These are phyloP conservation scores for Saccharomycopsis oosterbeekiorum DNA, from an alignment of 805 yeast species.

Conservation along the genomic window DNA sequence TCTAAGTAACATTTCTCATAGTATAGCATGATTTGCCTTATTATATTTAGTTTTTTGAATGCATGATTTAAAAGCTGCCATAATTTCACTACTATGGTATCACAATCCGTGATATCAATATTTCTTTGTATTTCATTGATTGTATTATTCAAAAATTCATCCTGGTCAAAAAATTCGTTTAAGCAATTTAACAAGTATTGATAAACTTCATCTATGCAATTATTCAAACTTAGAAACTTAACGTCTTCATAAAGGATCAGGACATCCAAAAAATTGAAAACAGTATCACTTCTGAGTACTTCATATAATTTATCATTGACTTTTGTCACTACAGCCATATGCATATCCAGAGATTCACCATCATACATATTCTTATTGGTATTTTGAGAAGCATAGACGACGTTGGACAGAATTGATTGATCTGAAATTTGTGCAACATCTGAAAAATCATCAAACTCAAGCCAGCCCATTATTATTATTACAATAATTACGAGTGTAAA, in stretches of 20 bases:
- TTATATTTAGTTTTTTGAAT: conserved; percentile 3
- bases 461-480: not conserved
- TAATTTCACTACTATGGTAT: not conserved
- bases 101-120: not conserved
- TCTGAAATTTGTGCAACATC: not conserved
- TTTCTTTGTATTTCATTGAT: not conserved
- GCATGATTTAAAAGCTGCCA: conserved; percentile 3
- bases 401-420: not conserved
- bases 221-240: not conserved
- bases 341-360: not conserved
- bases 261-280: not conserved
- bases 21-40: conserved; percentile 5
- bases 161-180: not conserved
- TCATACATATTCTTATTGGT: not conserved
- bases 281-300: not conserved
- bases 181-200: not conserved
- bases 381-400: not conserved
- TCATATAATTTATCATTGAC: not conserved
- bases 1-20: conserved; percentile 5
- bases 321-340: not conserved
- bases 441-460: not conserved
- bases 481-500: too few relatives aligned
- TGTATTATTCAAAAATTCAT: not conserved
- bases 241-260: conserved; percentile 1
- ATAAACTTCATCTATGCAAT: not conserved